Evolutionary conservation across 495 filamentous ascomycete species (phyloP), one percentile per base, ranked within the genome.

Genomic region (Penicillium goetzii): DNA sequence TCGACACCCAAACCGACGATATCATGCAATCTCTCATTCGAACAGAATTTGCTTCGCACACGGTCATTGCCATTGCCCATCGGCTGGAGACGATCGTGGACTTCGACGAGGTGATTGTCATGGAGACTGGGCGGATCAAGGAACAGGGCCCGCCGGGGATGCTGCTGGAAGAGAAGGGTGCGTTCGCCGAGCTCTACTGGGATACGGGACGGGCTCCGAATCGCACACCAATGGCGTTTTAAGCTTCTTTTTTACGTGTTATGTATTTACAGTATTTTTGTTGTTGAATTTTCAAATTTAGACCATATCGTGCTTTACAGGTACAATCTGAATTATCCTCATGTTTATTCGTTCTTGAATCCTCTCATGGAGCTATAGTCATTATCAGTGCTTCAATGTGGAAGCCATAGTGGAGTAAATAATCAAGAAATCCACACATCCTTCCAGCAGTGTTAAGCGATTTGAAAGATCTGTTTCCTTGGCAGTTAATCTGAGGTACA

Each of bases 1-100:
- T 73, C 26, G 68, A 75, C 55, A 54, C 41, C 54, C 62, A 67
- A 50, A 68, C 68, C 8, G 72, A 75, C 54, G 8, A 54, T 3
- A 52, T 41, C 9, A 75, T 73, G 67, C 71, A 72, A 17, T 36
- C 45, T 2, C 59, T 73, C 11, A 68, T 70, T 43, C 73, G 75
- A 9, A 65, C 51, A 19, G 74, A 77, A 8, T 78, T 78, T 36
- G 49, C 70, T 19, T 52, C 63, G 21, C 71, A 77, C 45, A 84
- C 81, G 8, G 71, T 82, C n/a, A 72, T 84, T 21, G 71, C 76
- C 0, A 71, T 84, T 30, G 67, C 78, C 0, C 81, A 83, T 65
- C 65, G 76, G 19, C 36, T 43, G n/a, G n/a, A 25, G 17, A 43
- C 36, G 11, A 43, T 58, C 36, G n/a, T 43, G 8, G 56, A 58